A percentile compares a stretch with the other conserved stretches of the same genome.
Conservation (phyloP, 1,284 basidiomycete species). For the Irpex sp. region DNA sequence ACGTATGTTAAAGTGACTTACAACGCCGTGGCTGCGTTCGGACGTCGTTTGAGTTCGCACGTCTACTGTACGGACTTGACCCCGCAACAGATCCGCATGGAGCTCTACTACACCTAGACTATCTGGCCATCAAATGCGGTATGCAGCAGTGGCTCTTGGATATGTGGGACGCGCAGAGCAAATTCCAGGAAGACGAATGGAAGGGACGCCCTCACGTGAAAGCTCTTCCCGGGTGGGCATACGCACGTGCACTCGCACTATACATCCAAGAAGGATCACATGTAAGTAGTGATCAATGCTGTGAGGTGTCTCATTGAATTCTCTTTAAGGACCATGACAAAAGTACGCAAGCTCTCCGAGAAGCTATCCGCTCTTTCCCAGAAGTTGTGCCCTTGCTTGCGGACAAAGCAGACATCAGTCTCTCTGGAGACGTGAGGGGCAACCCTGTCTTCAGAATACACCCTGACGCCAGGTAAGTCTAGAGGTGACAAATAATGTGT, state of each 20-base stretch:
- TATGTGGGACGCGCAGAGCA: constrained; percentile 44
- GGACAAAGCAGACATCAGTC: constrained; percentile 73
- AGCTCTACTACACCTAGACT: constrained; percentile 79
- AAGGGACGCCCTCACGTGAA: constrained; percentile 48
- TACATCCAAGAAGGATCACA: constrained; percentile 52
- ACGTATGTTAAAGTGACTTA: constrained; percentile 51
- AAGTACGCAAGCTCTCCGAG: constrained; percentile 63
- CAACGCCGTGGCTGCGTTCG: constrained; percentile 84
- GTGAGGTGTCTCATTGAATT: constrained; percentile 1
- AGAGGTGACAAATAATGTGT: constrained; percentile 7
- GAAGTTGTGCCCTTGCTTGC: constrained; percentile 77
- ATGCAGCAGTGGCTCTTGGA: constrained; percentile 79
- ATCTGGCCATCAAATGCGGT: constrained; percentile 76
- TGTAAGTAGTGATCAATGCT: not conserved
- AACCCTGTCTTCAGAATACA: constrained; percentile 67
- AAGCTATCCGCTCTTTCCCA: constrained; percentile 78
- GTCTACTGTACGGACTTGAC: constrained; percentile 78
- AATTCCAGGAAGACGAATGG: constrained; percentile 20
- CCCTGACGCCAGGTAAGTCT: constrained; percentile 57
- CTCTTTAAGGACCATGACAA: constrained; percentile 41
- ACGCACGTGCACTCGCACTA: constrained; percentile 71
- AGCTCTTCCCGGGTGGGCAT: constrained; percentile 78
- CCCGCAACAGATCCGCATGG: constrained; percentile 86
- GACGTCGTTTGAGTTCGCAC: constrained; percentile 86
- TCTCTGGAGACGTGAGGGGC: constrained; percentile 56